phyloP scores from a whole-genome alignment of 2,329 filamentous ascomycete species.

The Claviceps arundinis region DNA sequence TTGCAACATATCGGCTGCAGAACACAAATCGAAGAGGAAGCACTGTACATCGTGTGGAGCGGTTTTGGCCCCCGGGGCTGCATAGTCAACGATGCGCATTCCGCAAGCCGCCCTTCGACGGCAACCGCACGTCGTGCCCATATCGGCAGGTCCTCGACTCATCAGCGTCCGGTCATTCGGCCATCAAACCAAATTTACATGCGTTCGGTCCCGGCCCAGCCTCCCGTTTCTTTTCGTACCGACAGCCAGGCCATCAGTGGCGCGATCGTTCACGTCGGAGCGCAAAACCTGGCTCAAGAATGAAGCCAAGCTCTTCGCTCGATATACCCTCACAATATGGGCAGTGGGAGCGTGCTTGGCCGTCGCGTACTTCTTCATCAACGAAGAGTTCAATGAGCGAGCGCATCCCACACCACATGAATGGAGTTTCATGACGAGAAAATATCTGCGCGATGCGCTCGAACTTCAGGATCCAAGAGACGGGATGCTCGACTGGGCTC shows the following conservation, averaged over 20 bases:
- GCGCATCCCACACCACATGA: constrained; percentile 70
- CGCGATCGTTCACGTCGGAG: constrained; percentile 69
- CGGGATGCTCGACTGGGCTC: constrained; percentile 51
- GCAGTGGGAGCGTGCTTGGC: constrained; percentile 45
- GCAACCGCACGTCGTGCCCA: constrained; percentile 1
- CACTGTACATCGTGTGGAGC: background rate
- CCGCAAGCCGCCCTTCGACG: constrained; percentile 22
- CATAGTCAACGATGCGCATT: constrained; percentile 22
- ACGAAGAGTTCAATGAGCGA: constrained; percentile 64
- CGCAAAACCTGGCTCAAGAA: constrained; percentile 56
- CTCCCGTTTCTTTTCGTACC: constrained; percentile 37
- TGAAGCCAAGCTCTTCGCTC: constrained; percentile 55
- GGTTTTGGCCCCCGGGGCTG: constrained; percentile 3
- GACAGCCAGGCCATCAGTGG: constrained; percentile 37
- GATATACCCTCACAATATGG: constrained; percentile 55
- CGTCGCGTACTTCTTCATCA: constrained; percentile 49
- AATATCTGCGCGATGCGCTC: constrained; percentile 52
- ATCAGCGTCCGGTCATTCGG: constrained; percentile 15
- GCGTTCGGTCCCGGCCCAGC: constrained; percentile 19
- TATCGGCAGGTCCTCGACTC: constrained; percentile 8
- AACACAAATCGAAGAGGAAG: background rate
- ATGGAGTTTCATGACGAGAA: constrained; percentile 61
- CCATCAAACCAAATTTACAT: constrained; percentile 16
- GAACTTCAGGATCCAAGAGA: constrained; percentile 42
- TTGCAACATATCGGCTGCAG: background rate